These are phyloP conservation scores for Acer yangbiense DNA, from an alignment of 345 rosid genomes.

Conservation along the genomic window DNA sequence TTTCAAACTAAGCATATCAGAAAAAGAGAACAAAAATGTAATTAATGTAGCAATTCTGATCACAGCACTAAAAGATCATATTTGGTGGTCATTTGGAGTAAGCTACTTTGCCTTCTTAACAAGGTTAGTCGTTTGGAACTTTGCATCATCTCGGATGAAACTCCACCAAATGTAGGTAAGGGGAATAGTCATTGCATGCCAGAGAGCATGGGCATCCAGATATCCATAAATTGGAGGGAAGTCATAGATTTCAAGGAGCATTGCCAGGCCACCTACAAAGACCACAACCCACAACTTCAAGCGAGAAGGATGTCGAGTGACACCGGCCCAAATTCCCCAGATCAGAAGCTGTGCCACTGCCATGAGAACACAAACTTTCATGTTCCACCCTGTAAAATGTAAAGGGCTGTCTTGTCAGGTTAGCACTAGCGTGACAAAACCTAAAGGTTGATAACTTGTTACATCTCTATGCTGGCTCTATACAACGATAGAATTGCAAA, in stretches of 20 bases:
- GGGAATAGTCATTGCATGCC: constrained; percentile 71
- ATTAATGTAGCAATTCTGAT: neutral
- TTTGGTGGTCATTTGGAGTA: neutral
- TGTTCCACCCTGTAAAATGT: constrained; percentile 61
- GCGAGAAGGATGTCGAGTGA: constrained; percentile 58
- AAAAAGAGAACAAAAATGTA: neutral
- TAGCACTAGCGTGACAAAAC: neutral
- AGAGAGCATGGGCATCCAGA: constrained; percentile 71
- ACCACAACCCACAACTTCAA: constrained; percentile 71
- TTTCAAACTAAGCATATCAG: neutral
- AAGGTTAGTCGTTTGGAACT: constrained; percentile 42
- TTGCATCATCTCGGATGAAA: constrained; percentile 69
- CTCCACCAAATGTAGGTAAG: constrained; percentile 77
- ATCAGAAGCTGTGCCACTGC: constrained; percentile 58
- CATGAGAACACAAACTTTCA: constrained; percentile 62
- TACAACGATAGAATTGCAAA: neutral
- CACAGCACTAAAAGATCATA: neutral
- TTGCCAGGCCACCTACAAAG: constrained; percentile 57
- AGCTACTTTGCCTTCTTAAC: constrained; percentile 48
- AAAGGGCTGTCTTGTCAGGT: neutral
- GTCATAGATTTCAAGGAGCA: constrained; percentile 76
- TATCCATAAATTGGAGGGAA: constrained; percentile 69
- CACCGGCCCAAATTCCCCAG: constrained; percentile 71
- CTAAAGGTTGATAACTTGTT: neutral
- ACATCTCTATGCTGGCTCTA: neutral